Conservation (phyloP, 2,329 filamentous ascomycete genomes). For the Alternaria viburni region DNA sequence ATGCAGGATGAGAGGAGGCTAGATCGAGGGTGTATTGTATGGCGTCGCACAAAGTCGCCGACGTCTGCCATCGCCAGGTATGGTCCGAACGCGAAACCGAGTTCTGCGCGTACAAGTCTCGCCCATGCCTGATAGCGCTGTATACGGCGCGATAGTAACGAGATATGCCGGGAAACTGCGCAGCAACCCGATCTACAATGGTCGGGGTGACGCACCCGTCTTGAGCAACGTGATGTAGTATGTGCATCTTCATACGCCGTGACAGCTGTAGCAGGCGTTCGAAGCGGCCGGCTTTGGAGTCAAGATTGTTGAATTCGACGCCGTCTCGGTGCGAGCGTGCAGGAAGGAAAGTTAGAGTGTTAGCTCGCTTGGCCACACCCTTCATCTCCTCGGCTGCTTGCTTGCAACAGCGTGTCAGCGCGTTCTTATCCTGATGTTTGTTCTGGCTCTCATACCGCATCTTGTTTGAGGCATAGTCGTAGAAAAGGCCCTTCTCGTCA, state of each 20-base stretch:
- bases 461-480: not conserved
- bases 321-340: rapidly evolving
- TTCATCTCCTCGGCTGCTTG: not conserved
- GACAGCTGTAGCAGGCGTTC: no score
- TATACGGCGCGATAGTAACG: no score
- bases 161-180: no score
- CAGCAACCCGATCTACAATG: no score
- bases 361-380: not conserved
- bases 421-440: not conserved
- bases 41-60: no score
- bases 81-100: no score
- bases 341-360: not conserved
- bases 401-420: not conserved
- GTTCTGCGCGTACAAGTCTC: no score
- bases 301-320: not conserved
- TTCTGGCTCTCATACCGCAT: not conserved
- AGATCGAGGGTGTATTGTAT: no score
- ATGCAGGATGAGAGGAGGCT: no score
- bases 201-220: not conserved
- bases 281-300: no score
- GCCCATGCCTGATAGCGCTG: no score
- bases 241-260: not conserved
- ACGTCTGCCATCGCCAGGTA: no score
- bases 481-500: not conserved
- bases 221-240: not conserved